These are phyloP conservation scores for Calonectria fujianensis DNA, from an alignment of 2,329 filamentous ascomycete genomes.

Conservation along the genomic window DNA sequence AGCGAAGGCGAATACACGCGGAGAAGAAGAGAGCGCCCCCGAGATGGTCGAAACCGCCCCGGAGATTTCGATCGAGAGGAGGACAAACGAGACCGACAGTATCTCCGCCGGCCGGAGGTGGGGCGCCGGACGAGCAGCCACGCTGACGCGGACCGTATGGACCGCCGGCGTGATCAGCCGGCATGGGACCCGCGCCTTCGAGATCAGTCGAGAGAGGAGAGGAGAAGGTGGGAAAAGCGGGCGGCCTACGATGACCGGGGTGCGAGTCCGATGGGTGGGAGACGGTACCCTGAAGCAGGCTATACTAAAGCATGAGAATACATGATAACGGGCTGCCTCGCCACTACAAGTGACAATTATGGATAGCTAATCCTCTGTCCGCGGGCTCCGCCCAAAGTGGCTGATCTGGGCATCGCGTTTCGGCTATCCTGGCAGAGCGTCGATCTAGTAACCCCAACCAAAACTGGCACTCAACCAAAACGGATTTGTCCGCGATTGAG, in stretches of 20 bases:
- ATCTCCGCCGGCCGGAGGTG: constrained; percentile 63
- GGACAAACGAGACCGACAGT: constrained; percentile 59
- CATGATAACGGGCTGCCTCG: neutral
- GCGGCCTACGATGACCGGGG: constrained; percentile 57
- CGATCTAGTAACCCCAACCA: neutral
- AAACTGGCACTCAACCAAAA: constrained; percentile 12
- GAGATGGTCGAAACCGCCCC: constrained; percentile 60
- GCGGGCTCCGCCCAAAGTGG: neutral
- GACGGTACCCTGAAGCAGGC: constrained; percentile 63
- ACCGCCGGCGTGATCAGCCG: constrained; percentile 62
- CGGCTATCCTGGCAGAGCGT: constrained; percentile 12
- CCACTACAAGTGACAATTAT: neutral
- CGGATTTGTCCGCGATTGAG: neutral
- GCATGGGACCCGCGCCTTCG: constrained; percentile 59
- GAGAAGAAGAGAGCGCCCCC: constrained; percentile 50
- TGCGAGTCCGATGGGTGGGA: constrained; percentile 59
- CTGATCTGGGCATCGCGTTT: constrained; percentile 5
- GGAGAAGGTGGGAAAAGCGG: constrained; percentile 61
- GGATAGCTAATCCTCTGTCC: neutral
- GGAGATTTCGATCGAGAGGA: constrained; percentile 64
- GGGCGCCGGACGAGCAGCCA: constrained; percentile 70
- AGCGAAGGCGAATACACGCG: constrained; percentile 58
- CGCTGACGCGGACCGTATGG: constrained; percentile 68
- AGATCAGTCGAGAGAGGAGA: constrained; percentile 59
- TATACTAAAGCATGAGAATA: constrained; percentile 51